Conservation (phyloP, 2,329 filamentous ascomycete genomes). For the Trichoderma sp. region DNA sequence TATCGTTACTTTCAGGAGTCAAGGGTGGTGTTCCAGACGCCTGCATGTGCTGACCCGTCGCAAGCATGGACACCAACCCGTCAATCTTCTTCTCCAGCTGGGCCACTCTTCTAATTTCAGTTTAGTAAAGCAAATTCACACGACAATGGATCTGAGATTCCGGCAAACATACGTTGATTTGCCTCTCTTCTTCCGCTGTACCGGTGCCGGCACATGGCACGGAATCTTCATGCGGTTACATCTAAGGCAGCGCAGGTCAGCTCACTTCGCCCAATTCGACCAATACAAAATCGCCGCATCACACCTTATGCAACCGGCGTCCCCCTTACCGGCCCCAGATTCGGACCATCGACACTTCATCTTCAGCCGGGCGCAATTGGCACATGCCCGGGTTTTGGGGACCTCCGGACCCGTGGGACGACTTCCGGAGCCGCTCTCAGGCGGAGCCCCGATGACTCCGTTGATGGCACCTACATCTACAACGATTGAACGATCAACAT, state of each 20-base stretch:
- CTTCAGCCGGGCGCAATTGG: slow-evolving; percentile 36
- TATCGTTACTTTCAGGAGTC: slow-evolving; percentile 20
- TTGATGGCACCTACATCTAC: background rate
- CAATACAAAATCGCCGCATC: background rate
- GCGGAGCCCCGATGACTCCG: background rate
- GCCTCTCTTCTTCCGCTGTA: slow-evolving; percentile 36
- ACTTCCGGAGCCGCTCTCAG: background rate
- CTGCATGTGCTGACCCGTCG: slow-evolving; percentile 31
- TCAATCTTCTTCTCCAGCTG: slow-evolving; percentile 42
- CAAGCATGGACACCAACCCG: slow-evolving; percentile 39
- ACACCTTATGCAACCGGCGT: slow-evolving; percentile 32
- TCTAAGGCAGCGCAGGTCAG: slow-evolving; percentile 24
- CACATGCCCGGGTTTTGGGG: slow-evolving; percentile 31
- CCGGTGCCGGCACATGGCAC: slow-evolving; percentile 36
- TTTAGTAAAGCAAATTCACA: background rate
- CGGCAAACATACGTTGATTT: slow-evolving; percentile 34
- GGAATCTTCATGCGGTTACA: slow-evolving; percentile 36
- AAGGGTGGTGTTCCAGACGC: slow-evolving; percentile 20
- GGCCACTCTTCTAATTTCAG: slow-evolving; percentile 34
- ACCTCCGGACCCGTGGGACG: background rate
- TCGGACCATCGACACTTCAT: slow-evolving; percentile 38
- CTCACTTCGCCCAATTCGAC: background rate
- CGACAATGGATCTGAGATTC: background rate
- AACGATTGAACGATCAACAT: background rate
- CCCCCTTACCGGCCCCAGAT: slow-evolving; percentile 23